Conservation (phyloP, 441 rosid species). For the Pelargonium australe region DNA sequence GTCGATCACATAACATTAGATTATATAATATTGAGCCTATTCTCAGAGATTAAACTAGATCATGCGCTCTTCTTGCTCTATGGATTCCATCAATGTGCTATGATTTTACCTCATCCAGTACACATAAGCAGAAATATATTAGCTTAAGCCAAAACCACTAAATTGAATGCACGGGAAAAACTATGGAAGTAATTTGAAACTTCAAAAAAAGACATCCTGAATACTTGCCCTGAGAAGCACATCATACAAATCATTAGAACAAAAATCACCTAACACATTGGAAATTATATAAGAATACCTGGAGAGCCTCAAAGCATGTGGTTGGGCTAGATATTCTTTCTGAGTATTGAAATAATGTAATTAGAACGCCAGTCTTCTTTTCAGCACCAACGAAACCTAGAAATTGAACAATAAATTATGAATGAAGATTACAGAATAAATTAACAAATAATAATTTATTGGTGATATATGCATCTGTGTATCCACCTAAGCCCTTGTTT, state of each 20-base stretch:
- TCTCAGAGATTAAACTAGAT: no score
- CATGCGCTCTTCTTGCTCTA: no score
- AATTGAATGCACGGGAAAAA: background rate
- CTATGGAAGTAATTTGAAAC: no score
- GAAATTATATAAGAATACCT: conserved; percentile 41
- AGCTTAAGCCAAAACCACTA: background rate
- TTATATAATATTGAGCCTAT: no score
- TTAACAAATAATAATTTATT: background rate
- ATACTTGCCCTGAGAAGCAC: background rate
- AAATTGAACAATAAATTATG: conserved; percentile 22
- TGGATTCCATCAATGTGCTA: no score
- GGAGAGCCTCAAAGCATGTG: conserved; percentile 79
- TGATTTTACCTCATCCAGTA: background rate
- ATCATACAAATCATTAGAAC: background rate
- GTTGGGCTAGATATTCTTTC: conserved; percentile 42
- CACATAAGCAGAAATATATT: background rate
- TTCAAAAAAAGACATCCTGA: background rate
- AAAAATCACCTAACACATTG: background rate
- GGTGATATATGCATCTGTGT: background rate
- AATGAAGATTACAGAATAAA: conserved; percentile 12
- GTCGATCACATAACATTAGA: no score
- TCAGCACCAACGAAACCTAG: conserved; percentile 50
- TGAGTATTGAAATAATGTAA: conserved; percentile 47
- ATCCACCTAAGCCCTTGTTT: background rate
- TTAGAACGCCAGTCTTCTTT: conserved; percentile 50